Evolutionary conservation across 495 filamentous ascomycete species (phyloP), one percentile per base, ranked within the genome.

Genomic region (Talaromyces borbonicus): DNA sequence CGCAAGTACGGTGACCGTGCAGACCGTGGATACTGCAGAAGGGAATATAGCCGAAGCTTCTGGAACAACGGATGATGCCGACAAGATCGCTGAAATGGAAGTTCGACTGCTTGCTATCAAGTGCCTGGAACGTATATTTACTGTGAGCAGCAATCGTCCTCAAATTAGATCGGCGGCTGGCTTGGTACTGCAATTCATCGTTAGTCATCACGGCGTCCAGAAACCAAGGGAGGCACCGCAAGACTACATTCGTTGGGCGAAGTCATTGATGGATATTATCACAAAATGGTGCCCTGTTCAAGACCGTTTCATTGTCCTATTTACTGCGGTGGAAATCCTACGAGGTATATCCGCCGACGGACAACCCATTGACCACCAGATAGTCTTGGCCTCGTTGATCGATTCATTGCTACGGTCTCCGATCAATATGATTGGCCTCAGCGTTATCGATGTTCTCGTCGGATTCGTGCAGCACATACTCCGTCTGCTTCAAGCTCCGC

Each of bases 341-440:
- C 29, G 43, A 46, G 43, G 43, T 15, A 46, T 46, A 14, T 46
- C 43, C 3, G 29, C 30, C 20, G 62, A 83, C 12, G 69, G 73
- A 20, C 80, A 75, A 8, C 74, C 77, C 2, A 64, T 87, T 9
- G 71, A 66, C 11, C 77, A 81, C 30, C 80, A 90, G 57, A 72
- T 84, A 22, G 78, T 87, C 12, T 63, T 93, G 33, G 74, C 81
- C 1, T 81, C 77, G 39, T 77, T 93, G 53, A 74, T 93, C 33
- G 79, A 80, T 46, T 85, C 83, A 46, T 69, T 95, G n/a, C 65
- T 96, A 31, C 80, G 81, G 46, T 95, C 89, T 0, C 78, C 87
- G 23, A 80, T 94, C 53, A 96, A 94, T 59, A 77, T 96, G 61
- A 94, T 96, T 48, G 90, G 90, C 1, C 70, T 96, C 31, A 94